Conservation (phyloP, 1,139 yeast species). For the Arxiozyma heterogenica region DNA sequence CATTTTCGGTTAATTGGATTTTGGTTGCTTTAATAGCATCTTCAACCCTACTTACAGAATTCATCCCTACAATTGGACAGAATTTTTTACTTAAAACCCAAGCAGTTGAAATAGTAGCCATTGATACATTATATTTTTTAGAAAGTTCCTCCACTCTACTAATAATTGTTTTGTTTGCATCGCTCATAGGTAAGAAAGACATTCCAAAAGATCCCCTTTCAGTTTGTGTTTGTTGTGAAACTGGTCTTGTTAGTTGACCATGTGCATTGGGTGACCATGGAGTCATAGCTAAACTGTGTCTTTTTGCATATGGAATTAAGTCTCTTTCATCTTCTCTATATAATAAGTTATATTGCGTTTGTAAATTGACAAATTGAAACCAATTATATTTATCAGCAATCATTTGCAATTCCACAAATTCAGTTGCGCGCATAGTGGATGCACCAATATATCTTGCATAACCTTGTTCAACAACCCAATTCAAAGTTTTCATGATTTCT, state of each 20-base stretch:
- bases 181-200: constrained; percentile 2
- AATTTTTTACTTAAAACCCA: constrained; percentile 47
- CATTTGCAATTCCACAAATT: constrained; percentile 38
- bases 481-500: constrained; percentile 42
- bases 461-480: constrained; percentile 39
- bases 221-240: constrained; percentile 22
- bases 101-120: constrained; percentile 50
- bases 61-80: constrained; percentile 45
- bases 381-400: constrained; percentile 39
- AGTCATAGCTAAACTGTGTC: constrained; percentile 36
- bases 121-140: constrained; percentile 36
- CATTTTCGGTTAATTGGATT: constrained; percentile 39
- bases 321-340: constrained; percentile 46
- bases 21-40: constrained; percentile 43
- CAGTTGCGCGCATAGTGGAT: constrained; percentile 39
- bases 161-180: constrained; percentile 36
- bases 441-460: constrained; percentile 42
- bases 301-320: constrained; percentile 36
- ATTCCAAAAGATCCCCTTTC: neutral
- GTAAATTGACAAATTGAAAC: constrained; percentile 44
- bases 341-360: constrained; percentile 41
- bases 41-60: constrained; percentile 34
- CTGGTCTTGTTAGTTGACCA: constrained; percentile 38
- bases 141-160: constrained; percentile 46
- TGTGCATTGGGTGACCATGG: constrained; percentile 47